Base-by-base conservation (phyloP, 2,329 filamentous ascomycete genomes). In the Cercospora nicotianae region DNA sequence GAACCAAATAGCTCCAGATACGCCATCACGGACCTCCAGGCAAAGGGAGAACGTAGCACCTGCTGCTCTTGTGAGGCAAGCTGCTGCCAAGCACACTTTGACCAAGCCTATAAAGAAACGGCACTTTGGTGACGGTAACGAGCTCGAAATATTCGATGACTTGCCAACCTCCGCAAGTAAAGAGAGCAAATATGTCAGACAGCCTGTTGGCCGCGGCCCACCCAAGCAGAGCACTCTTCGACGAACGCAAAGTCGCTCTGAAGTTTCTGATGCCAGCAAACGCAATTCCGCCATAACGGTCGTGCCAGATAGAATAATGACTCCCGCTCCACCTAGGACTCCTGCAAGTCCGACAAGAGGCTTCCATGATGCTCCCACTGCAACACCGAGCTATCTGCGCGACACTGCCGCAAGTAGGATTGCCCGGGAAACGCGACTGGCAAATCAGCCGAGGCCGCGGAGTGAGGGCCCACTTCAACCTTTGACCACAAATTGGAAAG, bases 111-210 rank as follows among this genome's bases (percentile, higher is more conserved):
- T 87, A 39, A 85, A 88, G 48, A 84, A 85, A 68, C 86, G 89
- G 57, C 88, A 92, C 74, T 99, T 96, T 81, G 95, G 95, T 12
- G 93, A 97, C 78, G 95, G 95, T 16, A 91, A 90, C 68, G 95
- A 99, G 79, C 85, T 99, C 36, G 94, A 98, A 73, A 89, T 87
- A 2, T 98, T 99, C 77, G 95, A 99, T 77, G 95, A 99, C 79
- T 83, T 99, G 65, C 94, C 94, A 1, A 98, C 94, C 0, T 97
- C 94, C 16, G 88, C 86, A 12, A 88, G 90, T 68, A 86, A 88
- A 13, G 95, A 99, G 80, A 93, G 89, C 70, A 91, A 88, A 74
- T 99, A 88, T 76, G 84, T 93, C 69, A 96, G 94, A 79, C 89
- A 91, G 74, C 94, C 95, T 3, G 83, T 90, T 45, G 88, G 87